phyloP scores from a whole-genome alignment of 2,329 filamentous ascomycete species.

The Fusarium temperatum region DNA sequence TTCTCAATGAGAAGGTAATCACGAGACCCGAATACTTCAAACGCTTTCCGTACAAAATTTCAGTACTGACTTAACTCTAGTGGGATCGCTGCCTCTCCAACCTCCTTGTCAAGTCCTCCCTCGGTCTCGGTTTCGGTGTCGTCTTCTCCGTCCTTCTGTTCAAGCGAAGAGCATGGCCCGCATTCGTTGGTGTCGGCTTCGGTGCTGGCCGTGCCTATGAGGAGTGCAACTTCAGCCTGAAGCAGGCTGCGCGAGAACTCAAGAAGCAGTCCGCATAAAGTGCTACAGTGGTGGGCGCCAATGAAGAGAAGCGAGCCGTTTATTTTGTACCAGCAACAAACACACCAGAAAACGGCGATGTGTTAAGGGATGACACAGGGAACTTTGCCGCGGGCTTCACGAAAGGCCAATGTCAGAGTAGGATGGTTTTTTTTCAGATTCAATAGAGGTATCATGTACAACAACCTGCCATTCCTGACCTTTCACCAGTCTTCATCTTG shows the following conservation, averaged over 20 bases:
- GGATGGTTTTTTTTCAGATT: slow-evolving; percentile 40
- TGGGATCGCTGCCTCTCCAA: slow-evolving; percentile 99
- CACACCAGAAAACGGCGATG: slow-evolving; percentile 40
- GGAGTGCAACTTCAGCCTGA: slow-evolving; percentile 89
- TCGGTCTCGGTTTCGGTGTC: slow-evolving; percentile 96
- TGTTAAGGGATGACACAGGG: slow-evolving; percentile 32
- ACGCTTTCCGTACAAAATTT: background rate
- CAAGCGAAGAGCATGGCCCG: slow-evolving; percentile 97
- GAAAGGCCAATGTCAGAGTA: slow-evolving; percentile 40
- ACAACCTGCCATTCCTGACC: slow-evolving; percentile 33
- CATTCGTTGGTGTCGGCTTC: slow-evolving; percentile 93
- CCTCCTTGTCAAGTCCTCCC: slow-evolving; percentile 93
- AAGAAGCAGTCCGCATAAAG: slow-evolving; percentile 59
- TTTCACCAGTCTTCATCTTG: background rate
- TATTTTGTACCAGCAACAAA: slow-evolving; percentile 34
- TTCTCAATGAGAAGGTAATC: slow-evolving; percentile 97
- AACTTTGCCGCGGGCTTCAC: slow-evolving; percentile 34
- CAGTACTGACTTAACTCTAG: slow-evolving; percentile 58
- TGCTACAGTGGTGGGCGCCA: background rate
- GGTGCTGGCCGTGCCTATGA: slow-evolving; percentile 97
- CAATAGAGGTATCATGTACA: slow-evolving; percentile 49
- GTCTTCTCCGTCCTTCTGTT: slow-evolving; percentile 98
- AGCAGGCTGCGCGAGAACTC: slow-evolving; percentile 67
- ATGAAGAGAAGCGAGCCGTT: slow-evolving; percentile 15
- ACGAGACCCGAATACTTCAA: background rate